Percentiles rank a stretch among this genome's conserved stretches.
Conservation (phyloP, 1,284 basidiomycete species). For the Lentinus polychrous region DNA sequence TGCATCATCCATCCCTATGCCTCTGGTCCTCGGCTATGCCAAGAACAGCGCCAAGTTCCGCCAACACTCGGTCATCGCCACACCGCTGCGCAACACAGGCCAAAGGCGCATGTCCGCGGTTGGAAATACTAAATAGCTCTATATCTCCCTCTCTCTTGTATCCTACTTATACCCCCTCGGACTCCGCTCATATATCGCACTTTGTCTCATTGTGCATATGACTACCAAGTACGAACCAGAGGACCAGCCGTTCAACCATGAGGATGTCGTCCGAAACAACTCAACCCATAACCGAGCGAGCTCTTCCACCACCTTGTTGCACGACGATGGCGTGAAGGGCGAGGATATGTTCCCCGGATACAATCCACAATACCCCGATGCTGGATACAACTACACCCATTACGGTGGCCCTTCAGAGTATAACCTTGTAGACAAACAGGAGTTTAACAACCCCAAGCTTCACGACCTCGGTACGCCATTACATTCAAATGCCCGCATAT, state of each 20-base stretch:
- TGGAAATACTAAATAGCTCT: too few relatives aligned
- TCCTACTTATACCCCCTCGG: too few relatives aligned
- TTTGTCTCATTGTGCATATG: too few relatives aligned
- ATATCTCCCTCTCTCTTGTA: too few relatives aligned
- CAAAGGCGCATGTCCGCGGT: too few relatives aligned
- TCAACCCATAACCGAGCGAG: slow-evolving; percentile 2
- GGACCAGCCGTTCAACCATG: slow-evolving; percentile 15
- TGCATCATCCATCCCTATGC: too few relatives aligned
- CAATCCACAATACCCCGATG: neutral
- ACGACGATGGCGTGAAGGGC: neutral
- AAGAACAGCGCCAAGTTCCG: too few relatives aligned
- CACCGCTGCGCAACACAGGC: too few relatives aligned
- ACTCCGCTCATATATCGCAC: too few relatives aligned
- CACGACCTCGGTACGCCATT: slow-evolving; percentile 47
- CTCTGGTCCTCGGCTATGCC: too few relatives aligned
- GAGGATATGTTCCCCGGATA: neutral
- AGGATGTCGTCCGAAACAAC: slow-evolving; percentile 8
- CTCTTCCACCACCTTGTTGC: neutral
- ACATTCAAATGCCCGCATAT: too few relatives aligned
- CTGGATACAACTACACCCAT: slow-evolving; percentile 2
- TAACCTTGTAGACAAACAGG: slow-evolving; percentile 2
- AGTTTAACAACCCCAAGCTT: slow-evolving; percentile 23
- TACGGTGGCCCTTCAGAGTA: slow-evolving; percentile 3
- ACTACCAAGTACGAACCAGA: slow-evolving; percentile 2
- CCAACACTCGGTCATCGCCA: too few relatives aligned